A percentile compares a stretch with the other conserved stretches of the same genome.
Evolutionary conservation across 352 stramenopile species (phyloP).

Genomic region (Pilasporangium apinafurcum): DNA sequence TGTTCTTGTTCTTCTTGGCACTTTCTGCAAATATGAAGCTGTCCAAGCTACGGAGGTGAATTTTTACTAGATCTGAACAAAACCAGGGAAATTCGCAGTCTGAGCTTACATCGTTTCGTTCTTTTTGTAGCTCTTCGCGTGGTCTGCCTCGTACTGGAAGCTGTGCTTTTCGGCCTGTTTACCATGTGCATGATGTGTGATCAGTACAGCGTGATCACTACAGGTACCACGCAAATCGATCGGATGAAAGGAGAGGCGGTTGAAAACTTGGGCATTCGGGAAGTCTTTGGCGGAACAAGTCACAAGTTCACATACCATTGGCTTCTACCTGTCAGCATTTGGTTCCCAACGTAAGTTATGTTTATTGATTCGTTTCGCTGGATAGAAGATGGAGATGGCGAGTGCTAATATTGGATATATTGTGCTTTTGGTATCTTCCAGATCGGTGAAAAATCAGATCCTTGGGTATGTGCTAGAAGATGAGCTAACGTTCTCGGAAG

Average conservation of each 20-base stretch:
- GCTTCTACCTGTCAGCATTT: conserved; percentile 83
- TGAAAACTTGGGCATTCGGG: conserved; percentile 67
- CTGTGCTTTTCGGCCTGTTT: conserved; percentile 97
- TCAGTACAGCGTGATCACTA: conserved; percentile 96
- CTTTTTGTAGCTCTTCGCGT: conserved; percentile 47
- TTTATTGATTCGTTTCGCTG: background rate
- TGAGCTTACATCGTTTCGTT: background rate
- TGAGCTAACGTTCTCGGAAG: conserved; percentile 51
- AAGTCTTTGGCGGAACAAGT: conserved; percentile 72
- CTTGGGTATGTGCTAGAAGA: conserved; percentile 81
- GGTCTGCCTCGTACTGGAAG: conserved; percentile 83
- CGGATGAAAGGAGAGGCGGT: conserved; percentile 89
- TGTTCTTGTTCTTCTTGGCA: conserved; percentile 2
- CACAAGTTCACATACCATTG: conserved; percentile 63
- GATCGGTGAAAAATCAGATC: conserved; percentile 77
- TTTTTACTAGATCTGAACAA: too few relatives aligned
- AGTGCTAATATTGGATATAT: too few relatives aligned
- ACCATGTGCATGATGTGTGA: conserved; percentile 99
- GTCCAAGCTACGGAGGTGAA: conserved; percentile 49
- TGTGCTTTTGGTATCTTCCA: conserved; percentile 8
- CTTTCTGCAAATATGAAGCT: conserved; percentile 21
- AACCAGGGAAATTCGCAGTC: too few relatives aligned
- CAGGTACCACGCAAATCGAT: conserved; percentile 96
- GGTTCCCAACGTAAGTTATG: conserved; percentile 68
- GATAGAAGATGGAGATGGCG: background rate